Conservation (phyloP, 768 basidiomycete species). For the Auricularia auricula-judae region DNA sequence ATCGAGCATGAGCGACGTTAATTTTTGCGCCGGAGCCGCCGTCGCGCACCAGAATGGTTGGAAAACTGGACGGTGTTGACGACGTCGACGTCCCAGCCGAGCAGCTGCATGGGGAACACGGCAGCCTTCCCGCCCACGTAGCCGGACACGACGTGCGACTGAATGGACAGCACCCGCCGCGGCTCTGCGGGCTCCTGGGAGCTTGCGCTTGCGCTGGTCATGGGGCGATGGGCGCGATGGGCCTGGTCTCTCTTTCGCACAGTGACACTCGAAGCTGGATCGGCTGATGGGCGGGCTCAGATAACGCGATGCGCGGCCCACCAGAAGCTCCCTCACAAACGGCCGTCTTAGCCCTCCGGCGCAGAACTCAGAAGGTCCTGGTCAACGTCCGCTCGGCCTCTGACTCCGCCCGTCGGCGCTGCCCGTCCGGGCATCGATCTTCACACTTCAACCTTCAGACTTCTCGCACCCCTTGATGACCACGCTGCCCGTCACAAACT, state of each 20-base stretch:
- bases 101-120: constrained; percentile 59
- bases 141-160: constrained; percentile 88
- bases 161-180: constrained; percentile 69
- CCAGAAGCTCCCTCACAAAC: no score
- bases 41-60: constrained; percentile 71
- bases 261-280: no score
- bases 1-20: no score
- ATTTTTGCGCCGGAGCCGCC: background rate
- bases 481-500: no score
- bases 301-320: background rate
- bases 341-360: no score
- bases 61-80: constrained; percentile 92
- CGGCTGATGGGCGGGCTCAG: background rate
- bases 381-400: no score
- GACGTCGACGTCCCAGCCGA: constrained; percentile 94
- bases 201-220: background rate
- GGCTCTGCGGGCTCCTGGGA: background rate
- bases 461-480: no score
- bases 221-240: background rate
- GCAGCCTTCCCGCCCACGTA: constrained; percentile 86
- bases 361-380: no score
- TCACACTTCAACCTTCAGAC: no score
- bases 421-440: no score
- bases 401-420: no score
- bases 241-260: no score